Conservation (phyloP, 495 filamentous ascomycete genomes). For the Xylaria castorea region DNA sequence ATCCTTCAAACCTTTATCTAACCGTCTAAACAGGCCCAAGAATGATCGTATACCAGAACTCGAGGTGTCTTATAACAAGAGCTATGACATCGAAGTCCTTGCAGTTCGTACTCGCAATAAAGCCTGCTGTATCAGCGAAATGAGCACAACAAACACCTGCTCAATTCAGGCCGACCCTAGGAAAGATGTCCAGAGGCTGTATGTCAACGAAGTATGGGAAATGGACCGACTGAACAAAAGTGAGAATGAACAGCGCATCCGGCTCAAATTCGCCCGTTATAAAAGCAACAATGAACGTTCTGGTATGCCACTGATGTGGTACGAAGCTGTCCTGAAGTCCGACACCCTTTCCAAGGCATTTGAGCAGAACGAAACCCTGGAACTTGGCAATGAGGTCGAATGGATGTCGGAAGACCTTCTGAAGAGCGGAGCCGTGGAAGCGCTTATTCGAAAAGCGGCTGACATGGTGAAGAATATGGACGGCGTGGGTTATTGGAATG, state of each 20-base stretch:
- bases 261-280: slow-evolving; percentile 13
- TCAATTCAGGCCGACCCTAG: slow-evolving; percentile 8
- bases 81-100: slow-evolving; percentile 33
- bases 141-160: slow-evolving; percentile 23
- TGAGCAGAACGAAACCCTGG: slow-evolving; percentile 46
- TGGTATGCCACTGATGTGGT: slow-evolving; percentile 44
- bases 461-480: slow-evolving; percentile 46
- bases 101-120: slow-evolving; percentile 44
- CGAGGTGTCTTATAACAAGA: slow-evolving; percentile 35
- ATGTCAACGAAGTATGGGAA: slow-evolving; percentile 53
- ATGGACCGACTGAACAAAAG: background rate
- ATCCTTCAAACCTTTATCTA: slow-evolving; percentile 2
- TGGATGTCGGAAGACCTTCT: slow-evolving; percentile 45
- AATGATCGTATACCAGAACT: slow-evolving; percentile 22
- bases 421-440: slow-evolving; percentile 31
- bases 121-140: slow-evolving; percentile 25
- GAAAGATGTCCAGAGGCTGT: slow-evolving; percentile 33
- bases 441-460: slow-evolving; percentile 41
- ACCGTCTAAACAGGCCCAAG: slow-evolving; percentile 25
- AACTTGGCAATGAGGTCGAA: slow-evolving; percentile 46
- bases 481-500: slow-evolving; percentile 40
- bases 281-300: slow-evolving; percentile 12
- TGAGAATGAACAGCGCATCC: background rate
- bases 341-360: slow-evolving; percentile 37
- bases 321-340: slow-evolving; percentile 49